Conservation (phyloP, 2,329 filamentous ascomycete species). For the Fusarium sp. region DNA sequence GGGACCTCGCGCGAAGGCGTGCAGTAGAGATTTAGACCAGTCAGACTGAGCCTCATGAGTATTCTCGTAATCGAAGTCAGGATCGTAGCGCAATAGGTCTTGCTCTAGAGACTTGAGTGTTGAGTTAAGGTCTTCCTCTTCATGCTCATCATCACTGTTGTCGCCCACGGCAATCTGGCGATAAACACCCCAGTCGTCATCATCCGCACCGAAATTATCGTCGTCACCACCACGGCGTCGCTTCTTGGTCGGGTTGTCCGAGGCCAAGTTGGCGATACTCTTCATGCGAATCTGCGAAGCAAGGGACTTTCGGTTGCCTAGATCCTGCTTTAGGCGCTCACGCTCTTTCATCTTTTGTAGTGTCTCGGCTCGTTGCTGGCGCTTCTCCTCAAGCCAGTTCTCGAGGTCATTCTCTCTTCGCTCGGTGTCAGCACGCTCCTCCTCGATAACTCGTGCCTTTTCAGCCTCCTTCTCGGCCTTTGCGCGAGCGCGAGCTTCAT, state of each 20-base stretch:
- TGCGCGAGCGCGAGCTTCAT: conserved; percentile 91
- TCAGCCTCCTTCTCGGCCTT: conserved; percentile 97
- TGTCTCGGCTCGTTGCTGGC: conserved; percentile 74
- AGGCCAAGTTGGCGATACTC: conserved; percentile 93
- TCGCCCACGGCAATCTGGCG: conserved; percentile 89
- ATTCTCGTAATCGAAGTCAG: conserved; percentile 89
- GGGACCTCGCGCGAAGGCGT: conserved; percentile 89
- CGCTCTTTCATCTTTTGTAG: conserved; percentile 92
- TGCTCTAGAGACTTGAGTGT: conserved; percentile 81
- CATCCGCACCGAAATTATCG: conserved; percentile 95
- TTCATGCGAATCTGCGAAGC: conserved; percentile 99
- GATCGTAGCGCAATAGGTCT: conserved; percentile 87
- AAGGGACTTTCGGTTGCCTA: conserved; percentile 95
- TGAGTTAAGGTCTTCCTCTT: conserved; percentile 85
- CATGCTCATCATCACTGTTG: conserved; percentile 86
- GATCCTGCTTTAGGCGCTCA: conserved; percentile 90
- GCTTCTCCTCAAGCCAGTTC: conserved; percentile 85
- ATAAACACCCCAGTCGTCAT: conserved; percentile 98
- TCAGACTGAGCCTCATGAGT: conserved; percentile 92
- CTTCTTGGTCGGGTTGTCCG: conserved; percentile 86
- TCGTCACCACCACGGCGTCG: conserved; percentile 89
- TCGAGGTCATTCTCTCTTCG: conserved; percentile 86
- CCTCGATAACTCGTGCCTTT: conserved; percentile 83
- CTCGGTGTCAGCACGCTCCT: conserved; percentile 85
- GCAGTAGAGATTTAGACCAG: conserved; percentile 92